These are phyloP conservation scores for Annona cherimola DNA, from an alignment of 164 flowering plant species.

Conservation along the genomic window DNA sequence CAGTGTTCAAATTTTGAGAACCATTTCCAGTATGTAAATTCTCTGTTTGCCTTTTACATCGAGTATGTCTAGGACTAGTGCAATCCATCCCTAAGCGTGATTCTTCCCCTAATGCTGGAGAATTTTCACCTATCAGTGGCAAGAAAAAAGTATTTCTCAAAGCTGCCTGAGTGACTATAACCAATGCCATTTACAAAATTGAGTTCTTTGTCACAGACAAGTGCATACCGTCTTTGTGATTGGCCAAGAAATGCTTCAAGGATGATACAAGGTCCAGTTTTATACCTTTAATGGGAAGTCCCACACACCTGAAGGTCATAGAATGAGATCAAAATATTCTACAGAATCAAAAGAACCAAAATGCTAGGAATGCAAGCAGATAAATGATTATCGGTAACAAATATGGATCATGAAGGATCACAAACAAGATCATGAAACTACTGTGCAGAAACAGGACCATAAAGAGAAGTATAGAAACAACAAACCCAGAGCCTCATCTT, in stretches of 20 bases:
- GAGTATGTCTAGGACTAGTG: constrained; percentile 11
- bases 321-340: not conserved
- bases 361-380: not conserved
- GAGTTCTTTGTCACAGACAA: not conserved
- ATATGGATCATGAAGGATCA: not conserved
- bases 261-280: constrained; percentile 63
- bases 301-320: constrained; percentile 46
- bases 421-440: not conserved
- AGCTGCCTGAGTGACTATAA: not conserved
- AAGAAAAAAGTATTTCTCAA: constrained; percentile 6
- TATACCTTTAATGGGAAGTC: constrained; percentile 69
- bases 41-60: constrained; percentile 20
- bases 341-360: not conserved
- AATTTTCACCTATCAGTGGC: constrained; percentile 27
- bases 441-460: not conserved
- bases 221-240: constrained; percentile 32
- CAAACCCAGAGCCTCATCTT: not conserved
- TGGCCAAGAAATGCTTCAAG: constrained; percentile 44
- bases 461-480: not conserved
- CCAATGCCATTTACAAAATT: not conserved
- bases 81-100: constrained; percentile 14
- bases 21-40: constrained; percentile 16
- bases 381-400: not conserved
- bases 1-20: constrained; percentile 9
- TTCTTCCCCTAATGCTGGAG: constrained; percentile 18